Evolutionary conservation across 2,329 filamentous ascomycete genomes (phyloP), one percentile per base, ranked within the genome.

Genomic region (Magnaporthiopsis rhizophila): DNA sequence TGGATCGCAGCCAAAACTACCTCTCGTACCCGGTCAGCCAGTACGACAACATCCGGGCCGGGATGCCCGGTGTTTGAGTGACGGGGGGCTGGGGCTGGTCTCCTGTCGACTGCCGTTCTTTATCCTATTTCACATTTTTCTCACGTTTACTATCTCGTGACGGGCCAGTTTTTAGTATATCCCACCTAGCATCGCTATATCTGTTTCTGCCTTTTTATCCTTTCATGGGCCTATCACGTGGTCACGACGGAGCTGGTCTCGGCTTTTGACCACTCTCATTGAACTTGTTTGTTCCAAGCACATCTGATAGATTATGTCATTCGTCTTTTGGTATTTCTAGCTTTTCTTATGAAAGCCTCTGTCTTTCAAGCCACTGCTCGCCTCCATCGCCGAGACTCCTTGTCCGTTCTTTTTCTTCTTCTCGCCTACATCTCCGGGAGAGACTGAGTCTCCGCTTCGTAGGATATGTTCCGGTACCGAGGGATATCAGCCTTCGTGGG

Each of bases 21-120:
- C 74, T 89, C 62, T 72, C 69, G 15, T 89, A 83, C 66, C 85
- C 86, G 6, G 76, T 71, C 0, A 87, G 84, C 66, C 78, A 78
- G 69, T 89, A 85, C 69, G 80, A 79, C 57, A 89, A 89, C 70
- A 79, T 89, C 66, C 75, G 76, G 64, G 64, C 60, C 26, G 72
- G 72, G 2, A 67, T 73, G 69, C 65, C 71, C 3, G 68, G 67
- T 34, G 62, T 24, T 13, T 63, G 24, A 63, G 53, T 24, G 28
- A n/a, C 6, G n/a, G 38, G 26, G 26, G 28, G 18, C 9, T 24
- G 38, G 26, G 26, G 61, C 45, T 53, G 45, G 4, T 3, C 45
- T 53, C 21, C 8, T 9, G 6, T n/a, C 45, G 4, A n/a, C 18
- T 15, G 26, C 3, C 56, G 26, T 58, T 58, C 26, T 24, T 8